phyloP scores from a whole-genome alignment of 2,329 filamentous ascomycete genomes.

The Fulvia fulva region DNA sequence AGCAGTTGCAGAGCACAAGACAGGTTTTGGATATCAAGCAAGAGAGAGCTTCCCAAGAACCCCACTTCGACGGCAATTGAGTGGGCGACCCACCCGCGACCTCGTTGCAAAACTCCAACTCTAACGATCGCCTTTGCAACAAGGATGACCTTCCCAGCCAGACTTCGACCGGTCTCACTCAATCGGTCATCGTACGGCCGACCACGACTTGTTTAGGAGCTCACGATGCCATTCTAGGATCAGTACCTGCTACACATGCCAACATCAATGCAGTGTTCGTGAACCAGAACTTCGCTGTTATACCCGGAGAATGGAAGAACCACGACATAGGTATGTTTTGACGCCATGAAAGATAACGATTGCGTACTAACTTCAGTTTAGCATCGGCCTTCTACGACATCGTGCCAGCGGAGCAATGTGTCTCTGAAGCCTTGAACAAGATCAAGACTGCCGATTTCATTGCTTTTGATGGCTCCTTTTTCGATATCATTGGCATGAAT shows the following conservation, averaged over 20 bases:
- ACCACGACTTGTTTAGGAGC: constrained; percentile 11
- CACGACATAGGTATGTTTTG: constrained; percentile 12
- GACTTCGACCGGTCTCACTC: constrained; percentile 7
- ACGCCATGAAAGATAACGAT: neutral
- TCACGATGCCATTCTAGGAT: constrained; percentile 7
- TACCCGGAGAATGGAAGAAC: constrained; percentile 18
- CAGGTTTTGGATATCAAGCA: neutral
- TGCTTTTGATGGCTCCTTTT: constrained; percentile 26
- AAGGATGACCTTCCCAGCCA: constrained; percentile 8
- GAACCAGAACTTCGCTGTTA: constrained; percentile 20
- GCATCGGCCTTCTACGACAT: constrained; percentile 20
- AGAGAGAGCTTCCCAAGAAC: neutral
- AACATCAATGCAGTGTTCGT: constrained; percentile 17
- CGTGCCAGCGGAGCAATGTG: constrained; percentile 13
- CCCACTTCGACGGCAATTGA: neutral
- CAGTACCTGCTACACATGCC: constrained; percentile 15
- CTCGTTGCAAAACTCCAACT: neutral
- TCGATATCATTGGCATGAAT: constrained; percentile 25
- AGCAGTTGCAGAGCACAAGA: neutral
- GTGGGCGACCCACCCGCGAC: neutral
- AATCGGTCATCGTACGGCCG: constrained; percentile 6
- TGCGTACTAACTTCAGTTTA: neutral
- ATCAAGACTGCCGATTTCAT: constrained; percentile 24
- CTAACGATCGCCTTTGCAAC: neutral
- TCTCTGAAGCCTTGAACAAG: constrained; percentile 10